Conservation (phyloP, 2,329 filamentous ascomycete species). For the Trichoderma lentiforme region DNA sequence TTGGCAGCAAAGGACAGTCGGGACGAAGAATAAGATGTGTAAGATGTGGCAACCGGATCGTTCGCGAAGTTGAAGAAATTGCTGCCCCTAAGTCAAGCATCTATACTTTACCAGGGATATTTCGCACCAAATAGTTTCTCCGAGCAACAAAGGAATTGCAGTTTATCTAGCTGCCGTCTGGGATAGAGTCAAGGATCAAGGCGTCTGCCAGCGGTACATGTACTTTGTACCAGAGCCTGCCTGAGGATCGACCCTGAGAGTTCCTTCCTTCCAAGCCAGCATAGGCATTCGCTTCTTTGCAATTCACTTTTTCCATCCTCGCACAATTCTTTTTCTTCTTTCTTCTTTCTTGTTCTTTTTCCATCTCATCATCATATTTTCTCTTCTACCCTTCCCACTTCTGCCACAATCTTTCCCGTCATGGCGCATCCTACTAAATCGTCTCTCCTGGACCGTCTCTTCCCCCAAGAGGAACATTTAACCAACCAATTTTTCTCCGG, state of each 20-base stretch:
- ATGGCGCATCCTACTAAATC: neutral
- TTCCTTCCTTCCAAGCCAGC: neutral
- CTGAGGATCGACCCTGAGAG: neutral
- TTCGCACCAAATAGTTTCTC: neutral
- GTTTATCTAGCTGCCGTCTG: neutral
- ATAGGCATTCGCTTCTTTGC: neutral
- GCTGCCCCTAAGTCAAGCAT: neutral
- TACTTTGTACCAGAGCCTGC: neutral
- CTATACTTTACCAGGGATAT: neutral
- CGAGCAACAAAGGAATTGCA: neutral
- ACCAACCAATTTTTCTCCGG: neutral
- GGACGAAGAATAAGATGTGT: neutral
- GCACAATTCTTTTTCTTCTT: neutral
- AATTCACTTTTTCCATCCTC: neutral
- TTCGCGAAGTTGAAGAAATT: neutral
- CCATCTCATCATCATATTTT: neutral
- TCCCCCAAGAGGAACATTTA: neutral
- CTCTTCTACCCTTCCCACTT: rapidly evolving
- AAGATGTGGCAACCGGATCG: neutral
- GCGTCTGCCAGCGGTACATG: neutral
- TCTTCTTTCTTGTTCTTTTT: neutral
- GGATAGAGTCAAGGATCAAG: neutral
- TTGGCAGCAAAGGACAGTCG: neutral
- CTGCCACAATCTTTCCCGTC: neutral
- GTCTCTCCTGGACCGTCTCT: neutral